Base-by-base conservation (phyloP, 1,284 basidiomycete genomes). In the Veloporphyrellus conicus region DNA sequence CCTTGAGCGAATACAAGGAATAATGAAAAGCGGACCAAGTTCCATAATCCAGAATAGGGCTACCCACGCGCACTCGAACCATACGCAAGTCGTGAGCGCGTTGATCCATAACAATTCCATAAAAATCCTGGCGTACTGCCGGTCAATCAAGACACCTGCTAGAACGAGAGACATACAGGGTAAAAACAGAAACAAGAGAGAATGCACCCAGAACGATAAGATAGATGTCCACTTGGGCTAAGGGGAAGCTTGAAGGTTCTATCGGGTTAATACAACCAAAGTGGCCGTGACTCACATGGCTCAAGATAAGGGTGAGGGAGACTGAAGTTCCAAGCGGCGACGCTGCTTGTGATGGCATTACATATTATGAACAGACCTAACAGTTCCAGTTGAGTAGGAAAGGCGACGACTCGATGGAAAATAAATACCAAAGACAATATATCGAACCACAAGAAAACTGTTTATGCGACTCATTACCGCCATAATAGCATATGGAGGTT, bases 1-100 rank as follows among this genome's bases (percentile, higher is more conserved):
- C n/a, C 11, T 23, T 7, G 35, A 11, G 32, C 20, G 45, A 37
- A 19, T 2, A 23, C 22, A 34, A 45, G 15, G 6, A 16, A 6
- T 4, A 31, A 43, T 14, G 31, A 32, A 23, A 18, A 9, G 29
- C 64, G 34, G 60, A 89, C 87, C 74, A 8, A 88, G 66, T 50
- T 84, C 71, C 63, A 87, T 62, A 16, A 77, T 37, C 63, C 76
- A 81, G 57, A 82, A 80, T 7, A 81, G 25, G 1, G 71, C 68
- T 35, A 81, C 64, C 86, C 86, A 89, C 20, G 65, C 45, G 54
- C 75, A 76, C 61, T 89, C 86, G 53, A 87, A 81, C 81, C 82
- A 86, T n/a, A 88, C 77, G 12, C 72, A 75, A 32, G 76, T 74
- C 12, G 79, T 73, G 36, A 84, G 59, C 4, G 77, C 67, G 62